Percentiles rank a stretch among this genome's conserved stretches.
Evolutionary conservation across 2,329 filamentous ascomycete species (phyloP).

Genomic region (Balansia obtecta): DNA sequence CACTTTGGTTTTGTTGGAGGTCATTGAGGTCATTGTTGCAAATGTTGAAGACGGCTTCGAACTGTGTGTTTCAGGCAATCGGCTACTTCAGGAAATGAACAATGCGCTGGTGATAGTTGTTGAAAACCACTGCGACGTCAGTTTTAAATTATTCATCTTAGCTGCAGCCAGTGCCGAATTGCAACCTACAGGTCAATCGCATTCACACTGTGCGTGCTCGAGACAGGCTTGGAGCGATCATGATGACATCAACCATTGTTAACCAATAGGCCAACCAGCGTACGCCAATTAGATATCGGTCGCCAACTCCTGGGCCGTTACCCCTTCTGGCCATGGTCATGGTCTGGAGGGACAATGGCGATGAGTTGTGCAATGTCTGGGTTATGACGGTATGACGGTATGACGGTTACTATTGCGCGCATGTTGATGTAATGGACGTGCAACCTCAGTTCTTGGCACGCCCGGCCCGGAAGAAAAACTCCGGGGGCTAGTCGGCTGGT

Average conservation of each 20-base stretch:
- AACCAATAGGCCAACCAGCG: neutral
- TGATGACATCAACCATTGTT: slow-evolving; percentile 6
- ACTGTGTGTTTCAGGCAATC: neutral
- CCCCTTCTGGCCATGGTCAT: too few relatives aligned
- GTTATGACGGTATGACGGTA: too few relatives aligned
- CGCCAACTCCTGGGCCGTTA: neutral
- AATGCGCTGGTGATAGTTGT: too few relatives aligned
- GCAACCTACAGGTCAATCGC: too few relatives aligned
- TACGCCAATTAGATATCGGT: neutral
- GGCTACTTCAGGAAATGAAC: neutral
- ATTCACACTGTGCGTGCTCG: too few relatives aligned
- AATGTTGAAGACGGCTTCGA: neutral
- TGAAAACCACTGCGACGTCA: neutral
- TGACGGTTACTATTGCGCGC: slow-evolving; percentile 3
- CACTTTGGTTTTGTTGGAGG: slow-evolving; percentile 38
- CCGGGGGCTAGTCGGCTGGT: neutral
- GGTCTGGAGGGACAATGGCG: too few relatives aligned
- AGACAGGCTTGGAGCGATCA: neutral
- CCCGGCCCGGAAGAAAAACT: neutral
- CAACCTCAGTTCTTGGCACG: too few relatives aligned
- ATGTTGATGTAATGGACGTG: slow-evolving; percentile 3
- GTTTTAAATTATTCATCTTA: neutral
- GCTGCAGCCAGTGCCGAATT: too few relatives aligned
- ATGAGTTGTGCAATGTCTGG: neutral
- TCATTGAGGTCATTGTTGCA: slow-evolving; percentile 24